Evolutionary conservation across 805 yeast species (phyloP), one percentile per base, ranked within the genome.

Genomic region (Starmerella scarabaei): DNA sequence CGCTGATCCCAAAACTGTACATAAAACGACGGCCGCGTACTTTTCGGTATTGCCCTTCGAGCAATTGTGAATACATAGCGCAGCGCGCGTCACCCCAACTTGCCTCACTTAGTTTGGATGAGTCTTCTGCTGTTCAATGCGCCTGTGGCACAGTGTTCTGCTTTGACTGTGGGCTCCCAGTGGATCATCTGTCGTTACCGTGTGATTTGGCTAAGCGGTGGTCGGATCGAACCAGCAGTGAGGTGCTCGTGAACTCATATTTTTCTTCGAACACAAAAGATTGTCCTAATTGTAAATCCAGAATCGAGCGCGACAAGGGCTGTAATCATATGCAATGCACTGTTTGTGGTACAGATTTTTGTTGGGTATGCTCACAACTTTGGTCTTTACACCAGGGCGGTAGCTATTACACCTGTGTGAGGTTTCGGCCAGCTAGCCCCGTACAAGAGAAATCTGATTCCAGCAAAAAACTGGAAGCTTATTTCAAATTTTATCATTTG

Each of bases 291-390:
- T 91, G 98, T 63, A 63, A 64, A 8, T 64, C 84, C 1, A 65
- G 75, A 21, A 91, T 88, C 47, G 96, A 91, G 56, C 85, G 88
- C 53, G 80, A 80, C 55, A 97, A 96, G 18, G 98, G 98, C 0
- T 91, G 98, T 62, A 88, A 88, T 60, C 98, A 91, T 61, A 88
- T 91, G 94, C 70, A 75, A 1, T 91, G 98, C 58, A 65, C 72
- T 3, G 77, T 74, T 43, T 91, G 98, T 58, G 55, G 58, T 11
- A 61, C 72, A 56, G 82, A 86, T 56, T 91, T 85, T 55, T 91
- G 98, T 59, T 91, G 98, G 98, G 75, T 86, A 30, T 91, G 98
- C 59, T 57, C 73, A 45, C 77, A 77, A 3, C 70, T 65, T 26
- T 88, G 98, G 98, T 53, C 56, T 0, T 61, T 60, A 14, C 97